Conservation (phyloP, 2,329 filamentous ascomycete genomes). For the Fusarium musae region DNA sequence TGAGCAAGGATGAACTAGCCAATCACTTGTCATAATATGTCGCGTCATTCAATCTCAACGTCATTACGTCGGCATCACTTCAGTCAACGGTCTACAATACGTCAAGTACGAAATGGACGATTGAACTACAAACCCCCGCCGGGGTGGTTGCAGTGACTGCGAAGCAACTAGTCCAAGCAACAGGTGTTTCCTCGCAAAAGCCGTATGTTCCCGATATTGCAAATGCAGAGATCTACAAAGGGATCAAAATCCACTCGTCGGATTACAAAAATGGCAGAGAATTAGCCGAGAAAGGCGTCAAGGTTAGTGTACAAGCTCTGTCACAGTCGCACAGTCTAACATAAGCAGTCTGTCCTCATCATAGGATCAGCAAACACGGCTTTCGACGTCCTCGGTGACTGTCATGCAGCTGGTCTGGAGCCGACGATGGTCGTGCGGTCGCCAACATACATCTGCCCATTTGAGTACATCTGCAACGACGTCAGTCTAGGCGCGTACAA, state of each 20-base stretch:
- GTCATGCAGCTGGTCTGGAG: background rate
- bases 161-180: slow-evolving; percentile 29
- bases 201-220: background rate
- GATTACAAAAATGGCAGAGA: slow-evolving; percentile 5
- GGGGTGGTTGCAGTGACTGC: background rate
- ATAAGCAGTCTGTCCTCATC: slow-evolving; percentile 7
- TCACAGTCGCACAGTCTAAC: too few species aligned
- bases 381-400: slow-evolving; percentile 31
- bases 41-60: slow-evolving; percentile 13
- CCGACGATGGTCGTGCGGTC: slow-evolving; percentile 20
- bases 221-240: slow-evolving; percentile 4
- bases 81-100: slow-evolving; percentile 9
- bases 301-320: too few species aligned
- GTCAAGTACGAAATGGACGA: background rate
- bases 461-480: slow-evolving; percentile 18
- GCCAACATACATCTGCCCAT: slow-evolving; percentile 29
- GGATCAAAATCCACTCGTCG: slow-evolving; percentile 20
- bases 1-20: slow-evolving; percentile 25
- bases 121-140: background rate
- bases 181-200: slow-evolving; percentile 26
- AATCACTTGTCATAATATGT: slow-evolving; percentile 19
- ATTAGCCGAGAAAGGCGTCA: background rate
- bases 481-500: slow-evolving; percentile 16
- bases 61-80: slow-evolving; percentile 14
- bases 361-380: slow-evolving; percentile 32